Conservation (phyloP, 305 asterid genomes). For the Coffea humblotiana region DNA sequence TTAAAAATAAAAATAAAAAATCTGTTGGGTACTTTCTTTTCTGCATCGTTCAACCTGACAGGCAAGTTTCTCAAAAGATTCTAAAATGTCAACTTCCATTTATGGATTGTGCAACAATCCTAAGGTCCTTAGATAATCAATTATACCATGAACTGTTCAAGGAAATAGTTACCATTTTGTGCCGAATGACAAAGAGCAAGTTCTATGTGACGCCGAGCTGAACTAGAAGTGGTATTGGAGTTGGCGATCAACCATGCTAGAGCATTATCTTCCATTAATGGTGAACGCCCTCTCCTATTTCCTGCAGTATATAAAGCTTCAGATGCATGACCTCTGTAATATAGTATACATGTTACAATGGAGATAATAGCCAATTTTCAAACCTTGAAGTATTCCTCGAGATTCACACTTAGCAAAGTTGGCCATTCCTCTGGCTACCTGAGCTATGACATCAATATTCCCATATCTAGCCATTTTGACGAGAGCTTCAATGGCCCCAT, state of each 20-base stretch:
- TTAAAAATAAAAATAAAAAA: too few species aligned
- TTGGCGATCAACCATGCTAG: conserved; percentile 71
- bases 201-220: conserved; percentile 82
- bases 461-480: conserved; percentile 61
- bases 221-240: conserved; percentile 48
- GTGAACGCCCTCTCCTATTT: conserved; percentile 65
- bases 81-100: not conserved
- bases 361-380: conserved; percentile 4
- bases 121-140: not conserved
- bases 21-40: not conserved
- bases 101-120: not conserved
- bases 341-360: not conserved
- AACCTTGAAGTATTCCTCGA: conserved; percentile 76
- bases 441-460: conserved; percentile 65
- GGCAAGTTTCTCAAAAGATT: not conserved
- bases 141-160: conserved; percentile 1
- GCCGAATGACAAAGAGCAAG: conserved; percentile 94
- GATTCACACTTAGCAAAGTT: conserved; percentile 91
- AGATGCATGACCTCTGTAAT: conserved; percentile 7
- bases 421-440: conserved; percentile 90
- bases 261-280: conserved; percentile 73
- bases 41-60: not conserved
- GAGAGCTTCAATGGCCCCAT: conserved; percentile 77
- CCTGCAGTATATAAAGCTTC: conserved; percentile 42
- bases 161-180: conserved; percentile 67